Conservation (phyloP, 768 basidiomycete species). For the Aureoboletus auriporus region DNA sequence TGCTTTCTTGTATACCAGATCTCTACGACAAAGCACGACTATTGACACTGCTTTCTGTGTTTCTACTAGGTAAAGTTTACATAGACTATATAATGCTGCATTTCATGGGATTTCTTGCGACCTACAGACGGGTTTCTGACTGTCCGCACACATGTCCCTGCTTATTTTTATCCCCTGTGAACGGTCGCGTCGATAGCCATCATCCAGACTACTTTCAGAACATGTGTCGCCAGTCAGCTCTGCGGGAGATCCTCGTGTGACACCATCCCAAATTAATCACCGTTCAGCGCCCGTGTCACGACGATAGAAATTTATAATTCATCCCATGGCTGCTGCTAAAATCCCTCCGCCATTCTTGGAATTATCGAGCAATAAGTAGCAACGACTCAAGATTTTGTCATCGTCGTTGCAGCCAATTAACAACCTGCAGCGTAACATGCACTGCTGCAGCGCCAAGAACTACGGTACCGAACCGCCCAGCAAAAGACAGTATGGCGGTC, state of each 20-base stretch:
- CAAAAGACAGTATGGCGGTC: conserved; percentile 50
- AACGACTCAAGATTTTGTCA: conserved; percentile 18
- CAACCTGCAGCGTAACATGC: conserved; percentile 24
- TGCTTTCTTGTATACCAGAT: conserved; percentile 34
- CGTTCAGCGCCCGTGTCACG: conserved; percentile 23
- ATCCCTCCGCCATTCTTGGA: conserved; percentile 24
- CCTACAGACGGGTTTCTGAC: conserved; percentile 7
- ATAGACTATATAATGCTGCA: conserved; percentile 33
- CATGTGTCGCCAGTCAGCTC: conserved; percentile 21
- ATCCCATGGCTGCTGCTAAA: conserved; percentile 12
- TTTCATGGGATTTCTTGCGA: conserved; percentile 22
- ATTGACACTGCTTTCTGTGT: conserved; percentile 33
- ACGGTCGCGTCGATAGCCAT: conserved; percentile 14
- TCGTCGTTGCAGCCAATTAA: conserved; percentile 20
- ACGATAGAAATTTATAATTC: conserved; percentile 19
- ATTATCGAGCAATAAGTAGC: conserved; percentile 25
- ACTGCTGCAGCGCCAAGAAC: conserved; percentile 41
- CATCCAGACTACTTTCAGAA: conserved; percentile 17
- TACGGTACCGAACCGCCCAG: conserved; percentile 47
- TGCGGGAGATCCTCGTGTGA: conserved; percentile 32
- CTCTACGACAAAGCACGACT: conserved; percentile 31
- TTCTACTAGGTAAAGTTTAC: conserved; percentile 32
- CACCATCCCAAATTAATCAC: conserved; percentile 32
- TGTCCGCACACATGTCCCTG: conserved; percentile 15
- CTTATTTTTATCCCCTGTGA: conserved; percentile 35